phyloP scores from a whole-genome alignment of 352 stramenopile genomes.

The Globisporangium iwayamae region DNA sequence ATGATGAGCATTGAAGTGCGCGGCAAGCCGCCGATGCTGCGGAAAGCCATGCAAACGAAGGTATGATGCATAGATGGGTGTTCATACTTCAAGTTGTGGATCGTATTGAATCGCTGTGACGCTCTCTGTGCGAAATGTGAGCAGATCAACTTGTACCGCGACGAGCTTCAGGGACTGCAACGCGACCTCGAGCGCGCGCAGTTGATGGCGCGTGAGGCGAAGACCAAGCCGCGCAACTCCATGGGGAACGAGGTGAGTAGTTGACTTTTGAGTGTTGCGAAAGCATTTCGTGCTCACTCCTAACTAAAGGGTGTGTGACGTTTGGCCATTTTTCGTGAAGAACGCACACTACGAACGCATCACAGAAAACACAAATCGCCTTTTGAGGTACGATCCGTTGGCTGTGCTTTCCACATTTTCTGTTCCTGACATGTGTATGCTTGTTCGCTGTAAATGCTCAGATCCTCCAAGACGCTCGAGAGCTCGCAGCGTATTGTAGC shows the following conservation, averaged over 20 bases:
- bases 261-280: background rate
- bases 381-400: slow-evolving; percentile 33
- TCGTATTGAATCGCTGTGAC: background rate
- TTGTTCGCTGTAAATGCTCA: slow-evolving; percentile 12
- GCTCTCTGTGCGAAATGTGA: background rate
- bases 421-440: background rate
- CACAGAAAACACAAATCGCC: slow-evolving; percentile 57
- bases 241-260: slow-evolving; percentile 28
- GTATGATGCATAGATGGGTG: slow-evolving; percentile 10
- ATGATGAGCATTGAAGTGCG: slow-evolving; percentile 78
- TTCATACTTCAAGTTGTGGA: background rate
- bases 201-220: slow-evolving; percentile 55
- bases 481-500: slow-evolving; percentile 61
- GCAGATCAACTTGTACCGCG: slow-evolving; percentile 65
- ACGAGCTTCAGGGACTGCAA: slow-evolving; percentile 64
- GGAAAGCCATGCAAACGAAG: slow-evolving; percentile 77
- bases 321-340: slow-evolving; percentile 16
- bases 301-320: background rate
- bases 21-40: slow-evolving; percentile 46
- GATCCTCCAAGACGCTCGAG: slow-evolving; percentile 58
- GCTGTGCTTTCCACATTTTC: no score
- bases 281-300: background rate
- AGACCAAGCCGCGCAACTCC: slow-evolving; percentile 21
- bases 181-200: slow-evolving; percentile 70
- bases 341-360: slow-evolving; percentile 68